phyloP scores from a whole-genome alignment of 805 yeast species.

The Candida berthetii region DNA sequence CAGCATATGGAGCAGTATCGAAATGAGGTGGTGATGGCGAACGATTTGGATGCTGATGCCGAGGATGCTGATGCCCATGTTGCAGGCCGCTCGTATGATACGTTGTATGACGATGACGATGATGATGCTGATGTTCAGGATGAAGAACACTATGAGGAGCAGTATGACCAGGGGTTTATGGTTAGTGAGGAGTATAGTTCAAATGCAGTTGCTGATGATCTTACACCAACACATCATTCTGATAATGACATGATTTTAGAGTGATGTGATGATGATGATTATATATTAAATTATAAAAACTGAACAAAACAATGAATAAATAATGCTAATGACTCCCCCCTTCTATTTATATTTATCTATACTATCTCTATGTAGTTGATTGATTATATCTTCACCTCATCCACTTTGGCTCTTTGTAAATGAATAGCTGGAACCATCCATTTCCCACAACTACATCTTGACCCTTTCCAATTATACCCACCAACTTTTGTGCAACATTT shows the following conservation, averaged over 20 bases:
- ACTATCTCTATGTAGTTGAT: too few species aligned
- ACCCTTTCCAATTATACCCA: slow-evolving; percentile 91
- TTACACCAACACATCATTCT: slow-evolving; percentile 5
- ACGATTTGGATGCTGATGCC: slow-evolving; percentile 40
- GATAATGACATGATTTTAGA: slow-evolving; percentile 10
- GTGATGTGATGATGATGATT: too few species aligned
- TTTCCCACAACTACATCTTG: slow-evolving; percentile 88
- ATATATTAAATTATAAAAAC: too few species aligned
- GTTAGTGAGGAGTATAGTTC: slow-evolving; percentile 31
- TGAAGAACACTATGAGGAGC: slow-evolving; percentile 7
- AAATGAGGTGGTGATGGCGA: slow-evolving; percentile 8
- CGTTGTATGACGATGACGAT: background rate
- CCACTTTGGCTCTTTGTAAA: slow-evolving; percentile 75
- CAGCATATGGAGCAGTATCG: slow-evolving; percentile 1
- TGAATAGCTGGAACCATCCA: slow-evolving; percentile 95
- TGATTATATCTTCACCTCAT: slow-evolving; percentile 38
- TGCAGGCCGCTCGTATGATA: too few species aligned
- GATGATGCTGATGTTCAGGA: slow-evolving; percentile 13
- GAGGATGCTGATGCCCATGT: slow-evolving; percentile 24
- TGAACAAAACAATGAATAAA: too few species aligned
- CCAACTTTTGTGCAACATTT: slow-evolving; percentile 84
- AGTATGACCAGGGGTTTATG: slow-evolving; percentile 24
- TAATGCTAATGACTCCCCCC: too few species aligned
- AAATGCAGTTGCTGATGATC: slow-evolving; percentile 13
- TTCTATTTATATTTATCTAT: too few species aligned